phyloP scores from a whole-genome alignment of 139 green algal species.

The Chlorella sp. region DNA sequence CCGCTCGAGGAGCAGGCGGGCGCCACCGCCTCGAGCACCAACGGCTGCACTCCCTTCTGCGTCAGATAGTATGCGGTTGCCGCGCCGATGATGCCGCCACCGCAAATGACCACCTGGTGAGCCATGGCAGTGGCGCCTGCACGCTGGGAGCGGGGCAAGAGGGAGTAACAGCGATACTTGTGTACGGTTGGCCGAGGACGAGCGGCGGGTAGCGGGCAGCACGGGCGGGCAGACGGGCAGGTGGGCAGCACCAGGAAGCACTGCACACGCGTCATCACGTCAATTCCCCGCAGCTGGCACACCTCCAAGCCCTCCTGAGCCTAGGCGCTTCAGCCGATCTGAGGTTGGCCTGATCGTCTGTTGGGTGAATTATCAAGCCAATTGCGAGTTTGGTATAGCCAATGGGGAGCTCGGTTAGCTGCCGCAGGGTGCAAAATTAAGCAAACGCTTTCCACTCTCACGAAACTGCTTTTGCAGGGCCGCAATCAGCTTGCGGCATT shows the following conservation, averaged over 20 bases:
- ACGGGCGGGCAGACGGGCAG: background rate
- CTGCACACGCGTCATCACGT: background rate
- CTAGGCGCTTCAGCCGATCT: no score
- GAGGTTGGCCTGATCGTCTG: no score
- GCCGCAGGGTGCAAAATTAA: no score
- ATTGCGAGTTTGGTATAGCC: no score
- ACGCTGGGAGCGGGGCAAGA: background rate
- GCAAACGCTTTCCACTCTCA: no score
- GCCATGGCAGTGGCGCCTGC: background rate
- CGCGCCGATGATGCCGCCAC: slow-evolving; percentile 77
- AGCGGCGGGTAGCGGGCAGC: background rate
- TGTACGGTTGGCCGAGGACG: background rate
- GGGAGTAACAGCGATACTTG: background rate
- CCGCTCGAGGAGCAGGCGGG: slow-evolving; percentile 67
- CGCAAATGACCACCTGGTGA: slow-evolving; percentile 62
- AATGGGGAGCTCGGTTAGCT: no score
- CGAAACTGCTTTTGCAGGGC: no score
- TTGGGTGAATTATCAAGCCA: no score
- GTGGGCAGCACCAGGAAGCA: background rate
- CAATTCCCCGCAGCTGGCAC: no score
- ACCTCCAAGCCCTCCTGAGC: no score
- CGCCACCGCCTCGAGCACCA: slow-evolving; percentile 67
- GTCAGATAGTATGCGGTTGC: slow-evolving; percentile 72
- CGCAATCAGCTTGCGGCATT: no score
- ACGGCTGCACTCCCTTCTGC: slow-evolving; percentile 42